A percentile compares a stretch with the other conserved stretches of the same genome.
These are phyloP conservation scores for Xylaria arbuscula DNA, from an alignment of 2,329 filamentous ascomycete species.

Conservation along the genomic window DNA sequence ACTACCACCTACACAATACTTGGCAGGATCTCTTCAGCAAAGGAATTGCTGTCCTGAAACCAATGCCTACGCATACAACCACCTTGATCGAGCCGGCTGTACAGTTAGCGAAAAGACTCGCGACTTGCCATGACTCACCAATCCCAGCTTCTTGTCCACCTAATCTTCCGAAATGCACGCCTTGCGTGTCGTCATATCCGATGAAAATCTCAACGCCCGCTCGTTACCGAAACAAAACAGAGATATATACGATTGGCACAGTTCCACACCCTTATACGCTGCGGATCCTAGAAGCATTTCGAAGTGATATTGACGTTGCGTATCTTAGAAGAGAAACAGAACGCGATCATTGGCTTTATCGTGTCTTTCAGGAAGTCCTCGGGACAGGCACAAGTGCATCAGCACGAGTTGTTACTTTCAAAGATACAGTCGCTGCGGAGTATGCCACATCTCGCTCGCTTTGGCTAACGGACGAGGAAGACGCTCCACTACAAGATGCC, in stretches of 20 bases:
- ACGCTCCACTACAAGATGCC: conserved; percentile 71
- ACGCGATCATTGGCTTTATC: conserved; percentile 82
- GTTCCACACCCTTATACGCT: conserved; percentile 94
- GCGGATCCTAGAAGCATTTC: conserved; percentile 72
- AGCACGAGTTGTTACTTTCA: conserved; percentile 77
- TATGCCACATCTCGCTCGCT: conserved; percentile 72
- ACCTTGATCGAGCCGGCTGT: conserved; percentile 76
- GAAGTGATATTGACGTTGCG: conserved; percentile 68
- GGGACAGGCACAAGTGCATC: conserved; percentile 71
- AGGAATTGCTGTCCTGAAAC: conserved; percentile 85
- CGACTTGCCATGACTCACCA: conserved; percentile 78
- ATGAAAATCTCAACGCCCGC: conserved; percentile 75
- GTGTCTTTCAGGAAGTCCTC: conserved; percentile 76
- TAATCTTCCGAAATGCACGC: conserved; percentile 77
- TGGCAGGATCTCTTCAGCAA: conserved; percentile 83
- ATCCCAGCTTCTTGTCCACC: conserved; percentile 84
- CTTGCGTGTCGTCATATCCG: conserved; percentile 73
- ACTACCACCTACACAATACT: conserved; percentile 82
- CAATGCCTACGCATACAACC: conserved; percentile 79
- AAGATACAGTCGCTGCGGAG: conserved; percentile 81
- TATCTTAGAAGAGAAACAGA: conserved; percentile 75
- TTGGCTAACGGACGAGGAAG: conserved; percentile 81
- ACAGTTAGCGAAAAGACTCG: conserved; percentile 79
- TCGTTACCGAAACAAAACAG: conserved; percentile 76
- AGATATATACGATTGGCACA: conserved; percentile 82